These are phyloP conservation scores for Ceriops zippeliana DNA, from an alignment of 345 rosid genomes.

Conservation along the genomic window DNA sequence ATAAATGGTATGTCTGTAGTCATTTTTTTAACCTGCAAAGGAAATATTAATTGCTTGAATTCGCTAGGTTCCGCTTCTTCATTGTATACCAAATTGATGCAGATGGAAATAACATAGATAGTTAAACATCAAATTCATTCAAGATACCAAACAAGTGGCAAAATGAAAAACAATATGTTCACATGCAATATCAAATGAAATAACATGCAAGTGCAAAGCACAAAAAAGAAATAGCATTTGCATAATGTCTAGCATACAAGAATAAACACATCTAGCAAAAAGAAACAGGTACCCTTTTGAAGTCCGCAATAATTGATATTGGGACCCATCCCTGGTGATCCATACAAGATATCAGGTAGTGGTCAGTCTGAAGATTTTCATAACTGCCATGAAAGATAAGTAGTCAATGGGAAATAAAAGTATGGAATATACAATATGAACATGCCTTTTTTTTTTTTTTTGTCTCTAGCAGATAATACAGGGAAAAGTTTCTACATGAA, in stretches of 20 bases:
- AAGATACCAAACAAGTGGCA: no score
- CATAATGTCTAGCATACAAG: not conserved
- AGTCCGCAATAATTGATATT: conserved; percentile 59
- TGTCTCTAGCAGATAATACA: not conserved
- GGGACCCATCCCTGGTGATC: conserved; percentile 95
- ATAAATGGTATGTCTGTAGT: conserved; percentile 66
- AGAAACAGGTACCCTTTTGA: conserved; percentile 65
- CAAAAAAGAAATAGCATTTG: conserved; percentile 1
- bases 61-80: not conserved
- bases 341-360: conserved; percentile 71
- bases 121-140: no score
- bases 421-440: not conserved
- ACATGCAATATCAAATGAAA: not conserved
- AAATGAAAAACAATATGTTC: no score
- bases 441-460: not conserved
- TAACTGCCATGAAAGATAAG: conserved; percentile 52
- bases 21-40: conserved; percentile 79
- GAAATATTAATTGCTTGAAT: conserved; percentile 10
- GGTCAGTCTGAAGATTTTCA: conserved; percentile 73
- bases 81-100: not conserved
- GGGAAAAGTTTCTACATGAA: no score
- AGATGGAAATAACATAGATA: not conserved
- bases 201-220: not conserved
- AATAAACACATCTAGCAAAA: not conserved
- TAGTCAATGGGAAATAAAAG: conserved; percentile 9